These are phyloP conservation scores for Phellinidium pouzarii DNA, from an alignment of 1,284 basidiomycete genomes.

Conservation along the genomic window DNA sequence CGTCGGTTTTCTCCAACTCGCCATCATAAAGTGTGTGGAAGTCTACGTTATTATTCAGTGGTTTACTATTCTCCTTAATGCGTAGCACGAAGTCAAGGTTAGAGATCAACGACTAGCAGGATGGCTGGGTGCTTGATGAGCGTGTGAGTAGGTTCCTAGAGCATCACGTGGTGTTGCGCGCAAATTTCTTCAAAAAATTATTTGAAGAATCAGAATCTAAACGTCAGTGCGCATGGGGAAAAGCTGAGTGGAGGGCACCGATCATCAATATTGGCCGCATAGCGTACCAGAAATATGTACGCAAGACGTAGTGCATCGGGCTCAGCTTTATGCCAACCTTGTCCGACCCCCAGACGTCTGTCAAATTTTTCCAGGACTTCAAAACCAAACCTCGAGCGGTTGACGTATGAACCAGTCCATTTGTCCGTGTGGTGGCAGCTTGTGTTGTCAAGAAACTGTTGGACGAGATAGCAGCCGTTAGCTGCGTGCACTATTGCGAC, in stretches of 20 bases:
- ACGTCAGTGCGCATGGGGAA: too few species aligned
- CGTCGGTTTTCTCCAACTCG: too few species aligned
- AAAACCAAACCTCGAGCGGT: conserved; percentile 47
- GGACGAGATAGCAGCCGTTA: conserved; percentile 46
- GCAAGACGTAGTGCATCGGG: conserved; percentile 34
- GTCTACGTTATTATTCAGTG: conserved; percentile 19
- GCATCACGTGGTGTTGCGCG: conserved; percentile 26
- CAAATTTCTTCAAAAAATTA: conserved; percentile 15
- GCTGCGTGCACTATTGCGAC: conserved; percentile 34
- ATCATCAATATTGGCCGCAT: conserved; percentile 25
- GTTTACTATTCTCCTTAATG: conserved; percentile 21
- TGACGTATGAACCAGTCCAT: conserved; percentile 54
- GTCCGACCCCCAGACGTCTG: conserved; percentile 41
- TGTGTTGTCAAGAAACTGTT: conserved; percentile 49
- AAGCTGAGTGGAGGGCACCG: conserved; percentile 26
- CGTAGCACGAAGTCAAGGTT: conserved; percentile 25
- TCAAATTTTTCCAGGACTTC: conserved; percentile 42
- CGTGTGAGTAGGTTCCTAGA: conserved; percentile 29
- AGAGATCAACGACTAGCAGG: conserved; percentile 25
- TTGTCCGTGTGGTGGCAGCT: conserved; percentile 52
- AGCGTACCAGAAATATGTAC: conserved; percentile 34
- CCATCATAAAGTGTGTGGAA: conserved; percentile 16
- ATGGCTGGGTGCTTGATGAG: conserved; percentile 27
- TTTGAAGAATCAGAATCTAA: too few species aligned
- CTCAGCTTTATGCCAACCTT: conserved; percentile 45